Conservation (phyloP, 2,329 filamentous ascomycete species). For the Endocalyx cinctus region DNA sequence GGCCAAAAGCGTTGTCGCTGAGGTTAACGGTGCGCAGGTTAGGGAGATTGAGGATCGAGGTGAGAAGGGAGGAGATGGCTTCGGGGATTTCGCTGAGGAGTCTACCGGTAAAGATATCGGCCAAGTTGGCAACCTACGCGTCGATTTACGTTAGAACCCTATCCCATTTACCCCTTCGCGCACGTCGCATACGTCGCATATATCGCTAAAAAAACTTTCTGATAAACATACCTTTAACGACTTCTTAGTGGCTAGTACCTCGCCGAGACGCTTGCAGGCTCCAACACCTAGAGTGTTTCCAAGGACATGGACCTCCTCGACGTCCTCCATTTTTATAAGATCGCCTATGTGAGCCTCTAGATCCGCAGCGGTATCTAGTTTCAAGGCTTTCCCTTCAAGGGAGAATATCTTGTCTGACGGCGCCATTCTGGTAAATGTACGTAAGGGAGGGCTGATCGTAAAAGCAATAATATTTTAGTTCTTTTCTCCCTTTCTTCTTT, state of each 20-base stretch:
- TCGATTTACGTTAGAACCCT: too few relatives aligned
- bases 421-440: conserved; percentile 44
- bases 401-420: conserved; percentile 68
- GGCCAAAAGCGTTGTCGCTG: conserved; percentile 95
- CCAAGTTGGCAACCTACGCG: conserved; percentile 72
- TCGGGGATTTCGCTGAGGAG: conserved; percentile 90
- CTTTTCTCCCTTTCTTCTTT: too few relatives aligned
- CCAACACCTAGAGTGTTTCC: conserved; percentile 92
- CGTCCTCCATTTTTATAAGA: conserved; percentile 64
- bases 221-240: conserved; percentile 59
- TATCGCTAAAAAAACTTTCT: too few relatives aligned
- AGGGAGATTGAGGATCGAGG: conserved; percentile 78
- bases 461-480: too few relatives aligned
- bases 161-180: too few relatives aligned
- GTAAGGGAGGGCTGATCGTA: too few relatives aligned
- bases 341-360: conserved; percentile 77
- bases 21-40: conserved; percentile 89
- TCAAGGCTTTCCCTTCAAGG: conserved; percentile 85
- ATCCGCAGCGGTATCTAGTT: conserved; percentile 84
- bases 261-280: conserved; percentile 79
- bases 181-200: too few relatives aligned
- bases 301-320: conserved; percentile 80
- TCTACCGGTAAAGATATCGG: conserved; percentile 95
- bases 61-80: conserved; percentile 80
- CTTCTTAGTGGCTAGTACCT: conserved; percentile 80